Evolutionary conservation across 345 rosid species (phyloP).

Genomic region (Dimocarpus longan): DNA sequence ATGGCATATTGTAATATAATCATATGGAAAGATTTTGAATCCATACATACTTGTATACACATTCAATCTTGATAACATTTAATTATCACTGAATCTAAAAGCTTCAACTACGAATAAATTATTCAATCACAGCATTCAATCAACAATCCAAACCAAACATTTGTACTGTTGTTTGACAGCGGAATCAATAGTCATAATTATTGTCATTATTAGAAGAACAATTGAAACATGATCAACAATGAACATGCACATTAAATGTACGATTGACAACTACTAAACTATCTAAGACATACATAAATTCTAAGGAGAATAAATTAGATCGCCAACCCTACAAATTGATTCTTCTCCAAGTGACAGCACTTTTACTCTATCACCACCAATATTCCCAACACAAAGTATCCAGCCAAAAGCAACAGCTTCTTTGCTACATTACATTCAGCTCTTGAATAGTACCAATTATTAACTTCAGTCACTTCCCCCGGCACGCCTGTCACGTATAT

Average conservation of each 20-base stretch:
- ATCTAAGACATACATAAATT: neutral
- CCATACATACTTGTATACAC: no score
- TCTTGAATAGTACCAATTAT: conserved; percentile 37
- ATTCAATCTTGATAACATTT: no score
- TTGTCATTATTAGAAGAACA: neutral
- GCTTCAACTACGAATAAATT: no score
- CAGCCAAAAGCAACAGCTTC: conserved; percentile 28
- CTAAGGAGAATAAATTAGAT: conserved; percentile 7
- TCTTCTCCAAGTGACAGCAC: neutral
- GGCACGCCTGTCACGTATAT: conserved; percentile 54
- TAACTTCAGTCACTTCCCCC: conserved; percentile 42
- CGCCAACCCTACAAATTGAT: neutral
- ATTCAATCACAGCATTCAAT: no score
- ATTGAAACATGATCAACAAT: conserved; percentile 1
- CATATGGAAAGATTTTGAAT: no score
- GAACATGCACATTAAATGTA: neutral
- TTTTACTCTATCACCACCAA: conserved; percentile 9
- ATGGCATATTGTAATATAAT: no score
- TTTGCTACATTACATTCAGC: conserved; percentile 29
- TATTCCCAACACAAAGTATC: conserved; percentile 25
- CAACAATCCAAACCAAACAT: no score
- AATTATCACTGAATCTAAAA: no score
- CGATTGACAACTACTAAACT: neutral
- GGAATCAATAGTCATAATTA: no score
- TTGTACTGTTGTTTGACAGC: no score